These are phyloP conservation scores for Oryza coarctata DNA, from an alignment of 176 grass and related monocot species.

Conservation along the genomic window DNA sequence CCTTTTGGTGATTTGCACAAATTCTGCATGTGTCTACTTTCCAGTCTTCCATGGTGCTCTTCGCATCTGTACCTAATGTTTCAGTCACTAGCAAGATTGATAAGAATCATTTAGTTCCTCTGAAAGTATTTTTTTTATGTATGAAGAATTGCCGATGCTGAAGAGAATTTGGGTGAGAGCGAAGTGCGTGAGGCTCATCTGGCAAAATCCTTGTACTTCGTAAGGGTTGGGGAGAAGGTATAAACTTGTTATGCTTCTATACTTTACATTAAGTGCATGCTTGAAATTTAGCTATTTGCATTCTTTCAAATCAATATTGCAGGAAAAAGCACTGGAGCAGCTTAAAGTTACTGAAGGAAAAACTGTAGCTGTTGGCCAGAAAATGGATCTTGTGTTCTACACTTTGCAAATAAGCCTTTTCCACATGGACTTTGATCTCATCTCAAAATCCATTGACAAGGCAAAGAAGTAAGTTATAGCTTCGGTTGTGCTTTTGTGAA, in stretches of 20 bases:
- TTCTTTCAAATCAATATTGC: constrained; percentile 13
- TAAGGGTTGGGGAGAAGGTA: constrained; percentile 85
- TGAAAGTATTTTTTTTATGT: neutral
- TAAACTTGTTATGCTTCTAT: neutral
- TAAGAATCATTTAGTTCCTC: constrained; percentile 14
- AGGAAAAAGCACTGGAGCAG: constrained; percentile 73
- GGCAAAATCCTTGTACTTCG: constrained; percentile 78
- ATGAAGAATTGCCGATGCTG: constrained; percentile 88
- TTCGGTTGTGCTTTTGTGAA: neutral
- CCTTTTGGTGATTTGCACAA: neutral
- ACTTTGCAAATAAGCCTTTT: constrained; percentile 85
- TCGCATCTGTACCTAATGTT: neutral
- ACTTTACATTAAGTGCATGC: neutral
- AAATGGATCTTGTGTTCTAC: constrained; percentile 98
- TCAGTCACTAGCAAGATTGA: neutral
- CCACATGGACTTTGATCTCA: constrained; percentile 96
- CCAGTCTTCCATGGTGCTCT: neutral
- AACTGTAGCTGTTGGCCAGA: constrained; percentile 92
- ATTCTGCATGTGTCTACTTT: constrained; percentile 7
- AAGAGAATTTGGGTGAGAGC: constrained; percentile 95
- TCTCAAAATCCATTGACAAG: constrained; percentile 93
- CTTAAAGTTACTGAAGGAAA: constrained; percentile 80
- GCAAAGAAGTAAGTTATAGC: constrained; percentile 71
- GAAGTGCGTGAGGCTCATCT: constrained; percentile 99
- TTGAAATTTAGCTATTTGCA: neutral